A percentile compares a stretch with the other conserved stretches of the same genome.
Conservation (phyloP, 2,329 filamentous ascomycete genomes). For the Penicillium frequentans region DNA sequence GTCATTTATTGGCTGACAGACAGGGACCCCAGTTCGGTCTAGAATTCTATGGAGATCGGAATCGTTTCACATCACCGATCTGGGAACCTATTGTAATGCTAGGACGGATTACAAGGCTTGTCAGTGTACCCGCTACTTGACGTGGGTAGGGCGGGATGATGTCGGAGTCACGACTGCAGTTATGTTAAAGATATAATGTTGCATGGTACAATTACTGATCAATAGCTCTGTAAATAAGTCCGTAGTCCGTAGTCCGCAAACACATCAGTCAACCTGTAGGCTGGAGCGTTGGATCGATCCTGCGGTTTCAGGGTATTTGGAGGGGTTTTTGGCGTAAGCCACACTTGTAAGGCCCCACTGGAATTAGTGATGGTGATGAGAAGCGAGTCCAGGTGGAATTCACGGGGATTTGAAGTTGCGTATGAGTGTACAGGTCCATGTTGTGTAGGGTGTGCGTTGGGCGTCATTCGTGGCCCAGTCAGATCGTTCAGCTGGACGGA, state of each 20-base stretch:
- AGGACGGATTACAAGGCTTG: not conserved
- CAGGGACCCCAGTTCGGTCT: conserved; percentile 4
- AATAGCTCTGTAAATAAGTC: not conserved
- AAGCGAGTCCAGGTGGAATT: not conserved
- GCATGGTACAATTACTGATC: not conserved
- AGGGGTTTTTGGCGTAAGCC: not conserved
- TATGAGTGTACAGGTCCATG: not conserved
- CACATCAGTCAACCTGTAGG: not conserved
- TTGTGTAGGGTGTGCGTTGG: not conserved
- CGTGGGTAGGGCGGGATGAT: not conserved
- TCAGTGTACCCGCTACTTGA: not conserved
- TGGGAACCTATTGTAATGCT: not conserved
- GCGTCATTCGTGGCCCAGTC: not conserved
- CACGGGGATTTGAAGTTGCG: too few species aligned
- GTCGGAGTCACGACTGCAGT: conserved; percentile 7
- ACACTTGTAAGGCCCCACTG: not conserved
- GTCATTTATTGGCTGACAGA: not conserved
- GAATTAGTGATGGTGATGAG: not conserved
- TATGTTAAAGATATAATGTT: not conserved
- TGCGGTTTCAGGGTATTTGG: not conserved
- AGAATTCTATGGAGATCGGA: conserved; percentile 8
- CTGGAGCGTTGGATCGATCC: not conserved
- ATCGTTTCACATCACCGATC: conserved; percentile 8
- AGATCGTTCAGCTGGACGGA: not conserved
- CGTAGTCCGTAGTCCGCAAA: not conserved